These are phyloP conservation scores for Spathaspora sp. DNA, from an alignment of 1,139 yeast species.

Conservation along the genomic window DNA sequence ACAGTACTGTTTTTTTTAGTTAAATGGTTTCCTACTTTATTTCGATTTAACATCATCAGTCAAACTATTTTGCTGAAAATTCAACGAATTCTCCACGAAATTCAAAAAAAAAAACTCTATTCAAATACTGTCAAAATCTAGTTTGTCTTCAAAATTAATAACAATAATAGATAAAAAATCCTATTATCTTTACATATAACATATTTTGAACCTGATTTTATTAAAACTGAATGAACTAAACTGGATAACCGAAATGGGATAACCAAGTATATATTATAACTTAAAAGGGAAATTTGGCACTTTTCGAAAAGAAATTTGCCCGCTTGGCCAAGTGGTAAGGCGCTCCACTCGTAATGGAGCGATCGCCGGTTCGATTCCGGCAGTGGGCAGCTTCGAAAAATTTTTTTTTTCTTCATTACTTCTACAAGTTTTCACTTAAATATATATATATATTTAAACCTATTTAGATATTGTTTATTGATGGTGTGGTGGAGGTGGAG, in stretches of 20 bases:
- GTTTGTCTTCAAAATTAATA: background rate
- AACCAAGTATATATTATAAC: background rate
- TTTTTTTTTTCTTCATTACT: conserved; percentile 18
- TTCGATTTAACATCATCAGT: background rate
- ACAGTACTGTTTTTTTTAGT: too few relatives aligned
- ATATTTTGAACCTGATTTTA: background rate
- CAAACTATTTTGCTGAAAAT: background rate
- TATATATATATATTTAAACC: background rate
- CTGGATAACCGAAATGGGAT: background rate
- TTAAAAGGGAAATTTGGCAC: background rate
- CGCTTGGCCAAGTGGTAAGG: conserved; percentile 59
- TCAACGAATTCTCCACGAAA: background rate
- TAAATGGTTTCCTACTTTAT: background rate
- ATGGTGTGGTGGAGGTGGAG: conserved; percentile 3
- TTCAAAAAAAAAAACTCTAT: too few relatives aligned
- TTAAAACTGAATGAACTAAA: background rate
- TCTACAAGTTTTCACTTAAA: too few relatives aligned
- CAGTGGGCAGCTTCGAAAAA: conserved; percentile 38
- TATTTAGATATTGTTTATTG: background rate
- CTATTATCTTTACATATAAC: background rate
- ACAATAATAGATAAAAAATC: background rate
- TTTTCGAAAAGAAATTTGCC: conserved; percentile 19
- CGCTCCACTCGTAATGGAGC: conserved; percentile 52
- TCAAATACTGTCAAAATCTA: background rate
- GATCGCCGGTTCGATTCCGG: conserved; percentile 58